Evolutionary conservation across 108 stramenopile genomes (phyloP).

Genomic region (Discostella pseudostelligera): DNA sequence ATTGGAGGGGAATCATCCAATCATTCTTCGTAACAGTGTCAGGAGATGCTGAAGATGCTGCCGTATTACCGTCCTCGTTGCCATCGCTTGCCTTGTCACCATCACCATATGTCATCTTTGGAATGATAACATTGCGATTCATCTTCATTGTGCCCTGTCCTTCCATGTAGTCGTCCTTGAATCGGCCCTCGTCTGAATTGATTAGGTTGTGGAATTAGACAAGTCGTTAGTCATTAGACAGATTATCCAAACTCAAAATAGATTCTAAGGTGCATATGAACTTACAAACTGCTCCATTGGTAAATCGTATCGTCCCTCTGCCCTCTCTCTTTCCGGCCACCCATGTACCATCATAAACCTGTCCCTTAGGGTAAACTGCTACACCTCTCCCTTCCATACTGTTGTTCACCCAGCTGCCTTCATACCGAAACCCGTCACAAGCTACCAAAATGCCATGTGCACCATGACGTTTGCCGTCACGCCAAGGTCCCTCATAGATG

Average conservation of each 20-base stretch:
- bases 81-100: slow-evolving; percentile 5
- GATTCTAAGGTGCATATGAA: not conserved
- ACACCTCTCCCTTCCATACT: slow-evolving; percentile 89
- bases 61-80: slow-evolving; percentile 11
- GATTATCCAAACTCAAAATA: slow-evolving; percentile 5
- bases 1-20: slow-evolving; percentile 87
- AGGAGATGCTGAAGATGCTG: not conserved
- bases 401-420: slow-evolving; percentile 87
- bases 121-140: slow-evolving; percentile 61
- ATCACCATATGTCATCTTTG: slow-evolving; percentile 26
- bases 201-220: not conserved
- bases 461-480: slow-evolving; percentile 75
- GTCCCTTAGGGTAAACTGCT: slow-evolving; percentile 82
- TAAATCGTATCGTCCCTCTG: slow-evolving; percentile 80
- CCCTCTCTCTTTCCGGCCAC: slow-evolving; percentile 76
- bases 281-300: slow-evolving; percentile 78
- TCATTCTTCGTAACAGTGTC: slow-evolving; percentile 48
- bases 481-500: slow-evolving; percentile 83
- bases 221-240: not conserved
- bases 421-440: slow-evolving; percentile 84
- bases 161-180: slow-evolving; percentile 88
- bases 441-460: slow-evolving; percentile 71
- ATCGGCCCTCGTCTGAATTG: slow-evolving; percentile 76
- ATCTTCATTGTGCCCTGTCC: slow-evolving; percentile 92
- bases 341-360: slow-evolving; percentile 85